Base-by-base conservation (phyloP, 495 filamentous ascomycete genomes). In the Aspergillus carlsbadensis region DNA sequence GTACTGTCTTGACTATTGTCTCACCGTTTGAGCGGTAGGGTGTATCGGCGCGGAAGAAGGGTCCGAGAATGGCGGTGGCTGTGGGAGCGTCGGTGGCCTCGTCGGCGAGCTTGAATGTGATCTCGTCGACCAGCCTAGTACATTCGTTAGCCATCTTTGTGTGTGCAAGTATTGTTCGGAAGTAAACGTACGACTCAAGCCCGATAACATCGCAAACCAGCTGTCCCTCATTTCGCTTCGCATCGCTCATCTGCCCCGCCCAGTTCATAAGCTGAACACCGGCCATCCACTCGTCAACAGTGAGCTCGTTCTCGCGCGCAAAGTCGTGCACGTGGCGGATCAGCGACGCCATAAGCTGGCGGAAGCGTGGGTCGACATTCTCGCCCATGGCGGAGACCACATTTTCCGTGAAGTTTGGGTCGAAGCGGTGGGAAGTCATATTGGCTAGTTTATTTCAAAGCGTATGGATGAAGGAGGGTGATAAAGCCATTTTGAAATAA, bases 41-140 rank as follows among this genome's bases (percentile, higher is more conserved):
- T 0, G 88, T 85, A 65, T 90, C 77, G 54, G 82, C 74, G 14
- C 89, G 83, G 78, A 86, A 92, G 77, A 91, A 91, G 4, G 89
- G 89, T 6, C 89, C 89, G 0, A 92, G 80, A 52, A 91, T 85
- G 39, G 88, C 80, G 4, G 88, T 88, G 15, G 86, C 80, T 10
- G 89, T 92, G 33, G 81, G 79, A 11, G 73, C 67, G 40, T 78
- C 81, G 10, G 52, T 54, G 51, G 74, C 79, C 52, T 79, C 75
- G 22, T 70, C 65, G 40, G 80, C 80, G 52, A 84, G 72, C 50
- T 81, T 88, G 64, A 84, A 86, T 35, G 86, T 90, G 62, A 92
- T 90, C 65, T 90, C 87, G 67, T 91, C 89, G 40, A 88, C 85
- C 10, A 92, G 78, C 6, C 76, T 78, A 43, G n/a, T 37, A 45